phyloP scores from a whole-genome alignment of 192 early-diverging fungal species.

The Paraglomus brasilianum region DNA sequence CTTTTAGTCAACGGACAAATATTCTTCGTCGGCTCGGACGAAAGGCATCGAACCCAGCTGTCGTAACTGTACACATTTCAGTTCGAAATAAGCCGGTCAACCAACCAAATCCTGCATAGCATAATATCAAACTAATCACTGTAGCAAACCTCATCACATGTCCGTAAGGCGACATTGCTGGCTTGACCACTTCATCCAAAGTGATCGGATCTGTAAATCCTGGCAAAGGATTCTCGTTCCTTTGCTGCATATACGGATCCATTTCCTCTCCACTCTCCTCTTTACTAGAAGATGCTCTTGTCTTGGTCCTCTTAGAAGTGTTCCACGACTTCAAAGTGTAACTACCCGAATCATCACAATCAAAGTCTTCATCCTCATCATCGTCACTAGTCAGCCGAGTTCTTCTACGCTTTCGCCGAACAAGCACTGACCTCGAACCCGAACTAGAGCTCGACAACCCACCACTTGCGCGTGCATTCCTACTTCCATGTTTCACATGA shows the following conservation, averaged over 20 bases:
- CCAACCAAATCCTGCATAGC: not conserved
- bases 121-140: constrained; percentile 6
- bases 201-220: constrained; percentile 95
- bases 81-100: constrained; percentile 6
- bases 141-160: constrained; percentile 73
- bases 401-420: constrained; percentile 37
- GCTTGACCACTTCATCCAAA: constrained; percentile 83
- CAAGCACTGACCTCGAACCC: constrained; percentile 36
- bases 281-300: constrained; percentile 35
- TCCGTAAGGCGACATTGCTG: constrained; percentile 93
- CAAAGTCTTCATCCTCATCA: constrained; percentile 61
- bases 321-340: constrained; percentile 62
- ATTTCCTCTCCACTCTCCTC: constrained; percentile 39
- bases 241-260: constrained; percentile 31
- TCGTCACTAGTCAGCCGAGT: constrained; percentile 44
- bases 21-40: constrained; percentile 76
- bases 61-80: constrained; percentile 45
- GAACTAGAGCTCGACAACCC: constrained; percentile 24
- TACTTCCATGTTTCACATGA: constrained; percentile 61
- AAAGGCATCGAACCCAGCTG: constrained; percentile 85
- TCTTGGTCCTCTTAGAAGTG: constrained; percentile 60
- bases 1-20: constrained; percentile 95
- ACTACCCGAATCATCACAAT: constrained; percentile 69
- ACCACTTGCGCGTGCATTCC: constrained; percentile 36
- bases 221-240: constrained; percentile 76